phyloP scores from a whole-genome alignment of 257 asterid species.

The Solanum dulcamara region DNA sequence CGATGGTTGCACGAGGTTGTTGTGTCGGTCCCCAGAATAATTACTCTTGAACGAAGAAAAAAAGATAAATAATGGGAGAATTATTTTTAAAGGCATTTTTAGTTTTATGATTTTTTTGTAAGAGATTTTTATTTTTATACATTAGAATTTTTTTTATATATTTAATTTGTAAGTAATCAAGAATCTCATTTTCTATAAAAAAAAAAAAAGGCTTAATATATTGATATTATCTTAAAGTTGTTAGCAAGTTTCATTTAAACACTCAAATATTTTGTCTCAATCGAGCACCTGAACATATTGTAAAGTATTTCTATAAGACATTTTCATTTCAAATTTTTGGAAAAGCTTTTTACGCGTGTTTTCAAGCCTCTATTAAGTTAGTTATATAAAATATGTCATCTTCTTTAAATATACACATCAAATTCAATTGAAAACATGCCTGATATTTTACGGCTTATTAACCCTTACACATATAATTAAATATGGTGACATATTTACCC shows the following conservation, averaged over 20 bases:
- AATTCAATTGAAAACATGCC: background rate
- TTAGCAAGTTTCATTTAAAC: background rate
- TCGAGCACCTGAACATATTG: background rate
- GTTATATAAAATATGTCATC: background rate
- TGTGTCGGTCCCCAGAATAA: background rate
- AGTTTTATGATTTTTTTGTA: no score
- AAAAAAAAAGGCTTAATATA: background rate
- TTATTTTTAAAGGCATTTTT: background rate
- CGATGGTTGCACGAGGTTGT: background rate
- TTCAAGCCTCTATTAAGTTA: background rate
- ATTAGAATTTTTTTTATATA: no score
- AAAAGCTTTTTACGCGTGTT: background rate
- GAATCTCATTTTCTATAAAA: background rate
- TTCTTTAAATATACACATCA: background rate
- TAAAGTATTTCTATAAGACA: background rate
- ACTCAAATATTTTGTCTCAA: background rate
- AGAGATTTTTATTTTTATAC: background rate
- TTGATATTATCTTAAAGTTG: background rate
- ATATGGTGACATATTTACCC: background rate
- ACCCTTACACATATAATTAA: background rate
- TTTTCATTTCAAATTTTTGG: background rate
- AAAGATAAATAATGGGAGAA: background rate
- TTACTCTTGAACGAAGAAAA: background rate
- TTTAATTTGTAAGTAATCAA: background rate
- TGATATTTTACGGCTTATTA: background rate